Evolutionary conservation across 306 rosid species (phyloP).

Genomic region (Boehmeria nivea): DNA sequence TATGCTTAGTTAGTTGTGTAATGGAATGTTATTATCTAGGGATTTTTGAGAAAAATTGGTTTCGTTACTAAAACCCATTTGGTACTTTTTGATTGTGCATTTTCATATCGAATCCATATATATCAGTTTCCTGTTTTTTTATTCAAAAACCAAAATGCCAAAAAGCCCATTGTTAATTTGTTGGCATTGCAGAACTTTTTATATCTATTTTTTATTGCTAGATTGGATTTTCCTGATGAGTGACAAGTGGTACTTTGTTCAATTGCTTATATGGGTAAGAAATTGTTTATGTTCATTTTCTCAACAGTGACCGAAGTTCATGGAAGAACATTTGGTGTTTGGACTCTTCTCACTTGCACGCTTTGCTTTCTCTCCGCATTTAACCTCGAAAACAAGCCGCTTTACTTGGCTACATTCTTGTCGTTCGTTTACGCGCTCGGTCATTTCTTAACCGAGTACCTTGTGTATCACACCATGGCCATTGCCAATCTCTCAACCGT

Average conservation of each 20-base stretch:
- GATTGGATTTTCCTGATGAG: too few species aligned
- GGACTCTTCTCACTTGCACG: conserved; percentile 92
- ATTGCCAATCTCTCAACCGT: conserved; percentile 67
- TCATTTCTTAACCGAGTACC: conserved; percentile 80
- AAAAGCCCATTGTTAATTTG: neutral
- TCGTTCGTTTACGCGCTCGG: conserved; percentile 87
- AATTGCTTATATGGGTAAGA: neutral
- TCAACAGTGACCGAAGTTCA: conserved; percentile 95
- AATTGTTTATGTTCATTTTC: too few species aligned
- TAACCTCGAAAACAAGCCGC: conserved; percentile 86
- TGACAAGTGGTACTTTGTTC: neutral
- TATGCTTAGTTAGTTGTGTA: too few species aligned
- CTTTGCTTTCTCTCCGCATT: conserved; percentile 90
- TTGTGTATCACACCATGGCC: conserved; percentile 73
- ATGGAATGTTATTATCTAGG: too few species aligned
- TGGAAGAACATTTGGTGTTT: conserved; percentile 90
- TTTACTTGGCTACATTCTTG: conserved; percentile 71
- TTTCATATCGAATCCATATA: too few species aligned
- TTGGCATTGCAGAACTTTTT: too few species aligned
- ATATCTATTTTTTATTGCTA: too few species aligned
- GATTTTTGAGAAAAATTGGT: too few species aligned
- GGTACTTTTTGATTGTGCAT: too few species aligned
- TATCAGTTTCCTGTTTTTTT: too few species aligned
- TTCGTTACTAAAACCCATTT: too few species aligned
- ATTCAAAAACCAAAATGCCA: neutral